Base-by-base conservation (phyloP, 495 filamentous ascomycete genomes). In the Viridothelium virens region DNA sequence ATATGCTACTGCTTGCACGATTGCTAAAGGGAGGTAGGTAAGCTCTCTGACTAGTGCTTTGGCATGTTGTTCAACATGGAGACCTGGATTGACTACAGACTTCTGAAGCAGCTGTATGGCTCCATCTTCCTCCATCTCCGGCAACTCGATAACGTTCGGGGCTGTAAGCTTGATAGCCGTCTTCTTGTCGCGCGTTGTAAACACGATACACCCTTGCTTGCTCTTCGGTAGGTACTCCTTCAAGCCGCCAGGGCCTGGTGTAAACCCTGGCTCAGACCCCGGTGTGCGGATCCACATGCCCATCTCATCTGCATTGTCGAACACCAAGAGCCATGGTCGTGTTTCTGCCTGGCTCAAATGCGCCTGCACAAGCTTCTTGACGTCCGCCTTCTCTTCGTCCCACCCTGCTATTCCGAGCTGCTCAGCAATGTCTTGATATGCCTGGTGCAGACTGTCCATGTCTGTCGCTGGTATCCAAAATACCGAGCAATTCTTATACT, bases 1-100 rank as follows among this genome's bases (percentile, higher is more conserved):
- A 53, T 78, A 83, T 2, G 79, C 77, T 1, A 72, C 74, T 12
- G 80, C 81, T 68, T 83, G 80, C 9, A 72, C 69, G 67, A 82
- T 80, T 25, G 80, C 80, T 10, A 83, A 70, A 6, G 80, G 80
- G n/a, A 83, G 74, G 67, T 70, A 76, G 10, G 56, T 56, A 18
- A 59, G 53, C 6, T 6, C 25, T 7, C 36, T 7, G 33, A 59
- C 3, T 7, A 59, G 18, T 6, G 63, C 48, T 3, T 10, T 46
- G 14, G 25, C 63, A 25, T 12, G 25, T 34, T 53, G 50, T 14
- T 53, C 48, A 18, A 14, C 36, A 6, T 14, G 33, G 38, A 66
- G 61, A 36, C 18, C 31, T 46, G 70, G 68, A 44, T 56, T 64
- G 37, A 71, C 46, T 3, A 76, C 64, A 2, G 39, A 68, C 25